Evolutionary conservation across 2,329 filamentous ascomycete genomes (phyloP), one percentile per base, ranked within the genome.

Genomic region (Xylariaceae sp.): DNA sequence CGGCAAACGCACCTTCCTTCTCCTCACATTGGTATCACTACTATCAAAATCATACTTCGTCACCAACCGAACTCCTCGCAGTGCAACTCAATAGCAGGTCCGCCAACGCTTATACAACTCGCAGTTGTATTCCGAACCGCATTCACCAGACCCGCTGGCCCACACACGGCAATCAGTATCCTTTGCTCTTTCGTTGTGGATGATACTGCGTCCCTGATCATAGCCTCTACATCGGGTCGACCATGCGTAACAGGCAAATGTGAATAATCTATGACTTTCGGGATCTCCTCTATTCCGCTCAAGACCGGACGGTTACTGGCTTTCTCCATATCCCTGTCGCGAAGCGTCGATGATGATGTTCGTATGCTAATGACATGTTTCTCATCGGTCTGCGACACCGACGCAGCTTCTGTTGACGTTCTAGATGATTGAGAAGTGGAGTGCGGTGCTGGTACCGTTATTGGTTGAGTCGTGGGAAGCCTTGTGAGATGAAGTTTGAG

Each of bases 21-120:
- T 7, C 22, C 22, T 27, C 4, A 27, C 4, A 27, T 7, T 27
- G 22, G 22, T 27, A 27, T 27, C 22, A 27, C 22, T 27, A 27
- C 7, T 27, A 4, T 7, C 22, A 7, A 27, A 27, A 7, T 27
- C 22, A 27, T n/a, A 27, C 4, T 27, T 35, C 18, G 52, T 59
- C 50, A 74, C 73, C 73, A 75, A 2, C 71, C 71, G 52, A 77
- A 76, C 58, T 75, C 68, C 58, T 78, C 76, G 53, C 71, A 74
- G 57, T 78, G 75, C 42, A 78, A 63, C 58, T 77, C 75, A n/a
- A 79, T 68, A 27, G 70, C 72, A 1, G 75, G 73, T 3, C 75
- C 76, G 19, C 68, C 65, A 1, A 67, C 62, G 1, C 61, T 64
- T 33, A 79, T 76, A 54, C 68, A 68, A 30, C 62, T 64, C 2